These are phyloP conservation scores for Cyclotella atomus DNA, from an alignment of 108 stramenopile genomes.

Conservation along the genomic window DNA sequence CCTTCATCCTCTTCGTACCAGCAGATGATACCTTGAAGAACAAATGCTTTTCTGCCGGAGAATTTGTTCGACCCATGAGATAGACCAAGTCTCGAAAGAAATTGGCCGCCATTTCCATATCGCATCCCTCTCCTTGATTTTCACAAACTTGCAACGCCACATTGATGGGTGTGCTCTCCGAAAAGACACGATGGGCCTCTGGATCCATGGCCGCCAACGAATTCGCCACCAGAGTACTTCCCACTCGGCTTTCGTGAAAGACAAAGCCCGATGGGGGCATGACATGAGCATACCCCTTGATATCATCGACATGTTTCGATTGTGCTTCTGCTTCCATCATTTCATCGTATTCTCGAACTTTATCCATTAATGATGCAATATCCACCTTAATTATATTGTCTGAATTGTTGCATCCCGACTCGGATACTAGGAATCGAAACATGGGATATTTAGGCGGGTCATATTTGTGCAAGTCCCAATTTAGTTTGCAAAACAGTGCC, in stretches of 20 bases:
- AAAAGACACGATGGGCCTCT: constrained; percentile 69
- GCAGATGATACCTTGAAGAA: constrained; percentile 97
- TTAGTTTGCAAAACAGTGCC: constrained; percentile 67
- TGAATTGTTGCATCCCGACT: constrained; percentile 21
- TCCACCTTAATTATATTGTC: constrained; percentile 45
- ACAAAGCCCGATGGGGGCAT: constrained; percentile 79
- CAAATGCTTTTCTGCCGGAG: constrained; percentile 48
- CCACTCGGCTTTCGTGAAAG: constrained; percentile 95
- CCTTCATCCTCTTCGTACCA: constrained; percentile 58
- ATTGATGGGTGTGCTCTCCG: constrained; percentile 76
- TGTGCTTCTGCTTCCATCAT: constrained; percentile 13
- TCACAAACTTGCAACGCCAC: constrained; percentile 64
- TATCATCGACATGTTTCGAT: no score
- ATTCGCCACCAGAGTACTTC: constrained; percentile 94
- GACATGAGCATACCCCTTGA: constrained; percentile 13
- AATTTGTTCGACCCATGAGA: constrained; percentile 63
- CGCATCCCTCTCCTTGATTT: constrained; percentile 20
- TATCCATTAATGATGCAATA: constrained; percentile 42
- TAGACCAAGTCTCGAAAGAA: constrained; percentile 80
- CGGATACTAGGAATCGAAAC: constrained; percentile 31
- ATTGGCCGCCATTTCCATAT: constrained; percentile 35
- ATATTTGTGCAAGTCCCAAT: constrained; percentile 65
- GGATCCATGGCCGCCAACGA: constrained; percentile 79
- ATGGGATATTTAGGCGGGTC: constrained; percentile 53
- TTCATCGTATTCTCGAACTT: constrained; percentile 55